Base-by-base conservation (phyloP, 768 basidiomycete genomes). In the Exsudoporus frostii region DNA sequence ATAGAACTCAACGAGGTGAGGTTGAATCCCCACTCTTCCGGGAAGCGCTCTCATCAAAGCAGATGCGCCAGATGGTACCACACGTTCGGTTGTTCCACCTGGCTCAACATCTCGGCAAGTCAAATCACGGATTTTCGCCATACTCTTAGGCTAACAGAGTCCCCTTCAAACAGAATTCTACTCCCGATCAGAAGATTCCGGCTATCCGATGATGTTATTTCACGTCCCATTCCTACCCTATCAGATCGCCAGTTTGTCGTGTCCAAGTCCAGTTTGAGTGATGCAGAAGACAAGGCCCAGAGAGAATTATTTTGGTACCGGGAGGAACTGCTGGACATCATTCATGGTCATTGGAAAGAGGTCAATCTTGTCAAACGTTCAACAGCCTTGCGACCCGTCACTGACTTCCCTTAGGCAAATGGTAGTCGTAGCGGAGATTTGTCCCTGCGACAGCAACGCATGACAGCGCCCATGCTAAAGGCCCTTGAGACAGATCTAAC, bases 221-320 rank as follows among this genome's bases (percentile, higher is more conserved):
- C 80, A 1, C 74, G 74, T 39, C 82, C 90, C 0, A 90, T 98
- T 41, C 96, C 97, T 1, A 85, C 85, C 15, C 71, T 98, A 36
- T 88, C 91, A 14, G 86, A 92, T 55, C 79, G 92, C 25, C 97
- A 99, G 65, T 98, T 95, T 67, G 84, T 98, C 17, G 87, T 97
- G 0, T 79, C 86, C 24, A 89, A 90, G 60, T 82, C 86, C 5
- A 79, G 74, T 45, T 71, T 90, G 53, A 79, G 85, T 1, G 65
- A 71, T 11, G 73, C 70, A 41, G 86, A 91, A 58, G 79, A 87
- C 55, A 76, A 74, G 39, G 64, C 76, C 10, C 87, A 92, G 65
- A 78, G 84, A 36, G 90, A 93, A 65, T 66, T 95, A 15, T 99
- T 98, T 74, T 99, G 97, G 97, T 96, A 97, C 67, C 79, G 95